Conservation (phyloP, 352 stramenopile genomes). For the Blastocystis sp. region DNA sequence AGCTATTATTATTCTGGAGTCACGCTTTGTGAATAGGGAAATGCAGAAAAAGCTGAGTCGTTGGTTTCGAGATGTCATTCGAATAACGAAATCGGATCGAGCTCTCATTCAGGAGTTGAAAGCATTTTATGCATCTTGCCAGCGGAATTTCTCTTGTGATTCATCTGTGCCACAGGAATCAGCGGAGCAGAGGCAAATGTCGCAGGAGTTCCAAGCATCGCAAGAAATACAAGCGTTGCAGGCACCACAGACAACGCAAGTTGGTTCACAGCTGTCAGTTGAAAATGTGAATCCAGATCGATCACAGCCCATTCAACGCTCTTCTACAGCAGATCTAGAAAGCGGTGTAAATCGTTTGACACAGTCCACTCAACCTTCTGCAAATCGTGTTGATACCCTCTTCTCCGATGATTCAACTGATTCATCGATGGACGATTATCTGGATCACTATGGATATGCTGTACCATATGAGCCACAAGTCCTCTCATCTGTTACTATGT, state of each 20-base stretch:
- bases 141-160: background rate
- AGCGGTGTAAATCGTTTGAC: no score
- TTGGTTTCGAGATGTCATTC: slow-evolving; percentile 78
- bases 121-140: background rate
- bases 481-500: background rate
- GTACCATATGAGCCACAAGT: background rate
- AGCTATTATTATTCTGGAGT: slow-evolving; percentile 91
- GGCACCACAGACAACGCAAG: background rate
- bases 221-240: background rate
- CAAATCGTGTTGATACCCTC: no score
- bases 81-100: background rate
- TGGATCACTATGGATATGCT: background rate
- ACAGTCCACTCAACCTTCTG: no score
- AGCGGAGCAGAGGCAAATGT: background rate
- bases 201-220: background rate
- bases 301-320: no score
- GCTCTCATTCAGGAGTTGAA: background rate
- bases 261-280: background rate
- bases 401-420: no score
- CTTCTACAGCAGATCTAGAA: no score
- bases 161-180: background rate
- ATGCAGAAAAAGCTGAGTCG: slow-evolving; percentile 86
- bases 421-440: background rate
- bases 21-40: slow-evolving; percentile 82
- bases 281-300: no score